Evolutionary conservation across 2,329 filamentous ascomycete genomes (phyloP), one percentile per base, ranked within the genome.

Genomic region (Balansia obtecta): DNA sequence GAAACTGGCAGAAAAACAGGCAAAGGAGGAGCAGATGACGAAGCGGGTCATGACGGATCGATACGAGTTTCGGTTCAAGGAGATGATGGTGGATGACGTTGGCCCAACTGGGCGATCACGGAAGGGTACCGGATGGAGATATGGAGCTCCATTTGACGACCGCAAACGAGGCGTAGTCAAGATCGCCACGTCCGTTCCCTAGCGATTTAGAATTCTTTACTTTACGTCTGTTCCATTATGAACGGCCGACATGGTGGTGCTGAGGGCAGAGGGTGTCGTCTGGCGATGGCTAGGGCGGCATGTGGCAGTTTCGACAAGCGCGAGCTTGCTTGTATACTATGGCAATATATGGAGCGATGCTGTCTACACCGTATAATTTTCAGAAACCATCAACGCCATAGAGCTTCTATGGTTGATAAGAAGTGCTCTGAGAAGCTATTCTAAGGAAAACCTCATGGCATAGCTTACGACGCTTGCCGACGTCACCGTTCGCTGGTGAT

Each of bases 101-200:
- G 80, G 81, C 33, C 67, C 64, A 20, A 65, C 73, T 46, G 81
- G 81, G 20, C 72, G 75, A 52, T 68, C 73, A 4, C 65, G 68
- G 37, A 65, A 63, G 27, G 79, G 69, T 12, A 72, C 77, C 2
- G 82, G 82, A 18, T 80, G 75, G 74, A 70, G 79, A 53, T 86
- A 86, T 57, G 82, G 82, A 53, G 74, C 73, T 53, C 82, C 82
- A 11, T 70, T 72, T 55, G 71, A 78, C 60, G 82, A 86, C 60
- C 73, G 82, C 51, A 77, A 74, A 66, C 77, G 74, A 57, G 81
- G 78, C n/a, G 61, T 76, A 61, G 66, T 83, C 68, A 85, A 85
- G 73, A 85, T 85, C 60, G 82, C 82, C 20, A 83, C 76, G 37
- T 75, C 71, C 49, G 79, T 84, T 50, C 76, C 74, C 53, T 79